A percentile compares a stretch with the other conserved stretches of the same genome.
Evolutionary conservation across 352 stramenopile genomes (phyloP).

Genomic region (Globisporangium viniferum): DNA sequence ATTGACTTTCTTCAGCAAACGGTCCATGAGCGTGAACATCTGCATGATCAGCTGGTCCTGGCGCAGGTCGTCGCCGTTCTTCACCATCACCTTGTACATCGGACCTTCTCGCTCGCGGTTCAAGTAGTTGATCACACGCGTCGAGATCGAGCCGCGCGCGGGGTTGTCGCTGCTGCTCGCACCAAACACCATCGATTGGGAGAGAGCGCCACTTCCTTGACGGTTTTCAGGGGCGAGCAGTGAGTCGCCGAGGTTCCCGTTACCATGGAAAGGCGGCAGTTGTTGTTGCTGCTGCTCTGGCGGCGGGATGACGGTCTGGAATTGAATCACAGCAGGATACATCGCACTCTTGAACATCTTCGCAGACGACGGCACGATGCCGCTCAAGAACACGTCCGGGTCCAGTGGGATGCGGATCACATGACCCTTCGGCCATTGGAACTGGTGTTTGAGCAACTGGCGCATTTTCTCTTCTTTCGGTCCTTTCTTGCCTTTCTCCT

Average conservation of each 20-base stretch:
- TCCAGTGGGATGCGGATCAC: constrained; percentile 88
- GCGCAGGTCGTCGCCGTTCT: constrained; percentile 99
- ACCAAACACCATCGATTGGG: constrained; percentile 51
- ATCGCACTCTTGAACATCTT: constrained; percentile 99
- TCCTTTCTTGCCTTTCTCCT: constrained; percentile 94
- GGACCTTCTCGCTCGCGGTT: constrained; percentile 81
- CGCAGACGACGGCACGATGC: constrained; percentile 87
- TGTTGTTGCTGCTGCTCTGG: constrained; percentile 29
- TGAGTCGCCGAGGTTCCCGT: constrained; percentile 10
- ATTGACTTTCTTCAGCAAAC: constrained; percentile 98
- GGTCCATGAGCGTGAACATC: constrained; percentile 99
- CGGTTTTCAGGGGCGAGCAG: constrained; percentile 12
- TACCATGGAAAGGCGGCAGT: constrained; percentile 5
- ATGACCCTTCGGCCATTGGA: constrained; percentile 69
- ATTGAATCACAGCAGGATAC: constrained; percentile 97
- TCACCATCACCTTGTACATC: constrained; percentile 98
- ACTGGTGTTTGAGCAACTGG: constrained; percentile 82
- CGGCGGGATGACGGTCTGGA: constrained; percentile 79
- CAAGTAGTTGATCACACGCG: constrained; percentile 71
- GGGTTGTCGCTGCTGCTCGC: constrained; percentile 41
- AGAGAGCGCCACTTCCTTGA: constrained; percentile 12
- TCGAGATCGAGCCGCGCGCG: constrained; percentile 70
- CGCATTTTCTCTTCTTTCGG: constrained; percentile 95
- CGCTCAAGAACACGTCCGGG: constrained; percentile 80
- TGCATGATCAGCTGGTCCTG: constrained; percentile 99